Percentiles rank a stretch among this genome's conserved stretches.
phyloP scores from a whole-genome alignment of 768 basidiomycete species.

The Suillus tomentosus region DNA sequence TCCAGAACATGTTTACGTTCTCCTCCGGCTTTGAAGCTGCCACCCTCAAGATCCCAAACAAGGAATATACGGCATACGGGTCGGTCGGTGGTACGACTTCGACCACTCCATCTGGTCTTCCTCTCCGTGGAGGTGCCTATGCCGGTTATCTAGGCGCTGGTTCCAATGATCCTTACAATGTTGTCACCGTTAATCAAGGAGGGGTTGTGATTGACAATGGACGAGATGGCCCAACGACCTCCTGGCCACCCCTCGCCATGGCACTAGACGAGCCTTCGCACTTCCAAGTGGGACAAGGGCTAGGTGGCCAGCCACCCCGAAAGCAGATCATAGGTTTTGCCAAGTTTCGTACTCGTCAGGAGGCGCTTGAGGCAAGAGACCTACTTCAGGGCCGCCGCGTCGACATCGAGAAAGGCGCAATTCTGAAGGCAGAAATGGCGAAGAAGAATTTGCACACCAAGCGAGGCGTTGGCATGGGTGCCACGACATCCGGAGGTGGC shows the following conservation, averaged over 20 bases:
- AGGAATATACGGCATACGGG: constrained; percentile 80
- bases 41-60: constrained; percentile 95
- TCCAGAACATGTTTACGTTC: constrained; percentile 99
- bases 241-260: constrained; percentile 55
- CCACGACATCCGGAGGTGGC: constrained; percentile 31
- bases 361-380: constrained; percentile 87
- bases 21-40: constrained; percentile 95
- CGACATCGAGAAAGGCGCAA: constrained; percentile 89
- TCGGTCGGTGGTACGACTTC: constrained; percentile 36
- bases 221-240: constrained; percentile 69
- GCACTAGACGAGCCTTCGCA: constrained; percentile 37
- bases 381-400: constrained; percentile 86
- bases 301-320: constrained; percentile 54
- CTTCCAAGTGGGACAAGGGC: constrained; percentile 30
- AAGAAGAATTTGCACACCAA: constrained; percentile 99
- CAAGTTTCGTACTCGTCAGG: constrained; percentile 85
- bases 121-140: constrained; percentile 37
- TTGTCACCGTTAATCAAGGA: constrained; percentile 81
- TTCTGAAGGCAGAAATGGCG: constrained; percentile 98
- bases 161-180: constrained; percentile 79
- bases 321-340: constrained; percentile 99
- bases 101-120: constrained; percentile 33
- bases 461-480: constrained; percentile 76
- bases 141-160: constrained; percentile 45
- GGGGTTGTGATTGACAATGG: constrained; percentile 81